These are phyloP conservation scores for Incumbomyces delicatus DNA, from an alignment of 2,329 filamentous ascomycete genomes.

Conservation along the genomic window DNA sequence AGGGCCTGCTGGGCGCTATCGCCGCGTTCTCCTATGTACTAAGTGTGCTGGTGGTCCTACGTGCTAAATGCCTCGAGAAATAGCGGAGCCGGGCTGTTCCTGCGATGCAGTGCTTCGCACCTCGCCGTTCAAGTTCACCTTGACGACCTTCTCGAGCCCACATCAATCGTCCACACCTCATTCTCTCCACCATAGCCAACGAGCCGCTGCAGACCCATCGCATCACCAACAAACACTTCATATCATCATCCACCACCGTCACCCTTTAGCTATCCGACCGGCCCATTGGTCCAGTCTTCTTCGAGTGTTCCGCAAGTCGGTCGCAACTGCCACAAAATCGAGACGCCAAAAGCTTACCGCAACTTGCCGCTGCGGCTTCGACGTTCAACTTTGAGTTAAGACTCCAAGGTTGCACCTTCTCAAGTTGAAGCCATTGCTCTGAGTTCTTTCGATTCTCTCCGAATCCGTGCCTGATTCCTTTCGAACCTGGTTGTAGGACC, in stretches of 20 bases:
- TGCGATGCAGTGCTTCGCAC: neutral
- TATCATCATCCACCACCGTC: too few relatives aligned
- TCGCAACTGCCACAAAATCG: conserved; percentile 1
- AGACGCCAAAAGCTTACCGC: neutral
- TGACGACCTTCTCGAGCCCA: neutral
- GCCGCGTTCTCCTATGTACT: too few relatives aligned
- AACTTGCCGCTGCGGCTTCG: neutral
- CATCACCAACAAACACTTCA: neutral
- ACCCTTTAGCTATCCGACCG: neutral
- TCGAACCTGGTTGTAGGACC: too few relatives aligned
- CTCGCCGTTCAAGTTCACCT: too few relatives aligned
- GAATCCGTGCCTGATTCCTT: too few relatives aligned
- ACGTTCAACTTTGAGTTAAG: neutral
- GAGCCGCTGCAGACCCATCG: neutral
- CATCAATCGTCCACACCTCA: neutral
- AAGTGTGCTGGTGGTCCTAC: too few relatives aligned
- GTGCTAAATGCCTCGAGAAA: neutral
- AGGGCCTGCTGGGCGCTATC: neutral
- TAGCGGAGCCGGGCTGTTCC: neutral
- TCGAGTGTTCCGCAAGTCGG: neutral
- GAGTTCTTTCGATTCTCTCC: too few relatives aligned
- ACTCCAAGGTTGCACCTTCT: too few relatives aligned
- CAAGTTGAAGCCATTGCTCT: too few relatives aligned
- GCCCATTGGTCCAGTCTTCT: neutral
- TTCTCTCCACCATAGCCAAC: neutral